These are phyloP conservation scores for Helminthosporium solani DNA, from an alignment of 2,329 filamentous ascomycete genomes.

Conservation along the genomic window DNA sequence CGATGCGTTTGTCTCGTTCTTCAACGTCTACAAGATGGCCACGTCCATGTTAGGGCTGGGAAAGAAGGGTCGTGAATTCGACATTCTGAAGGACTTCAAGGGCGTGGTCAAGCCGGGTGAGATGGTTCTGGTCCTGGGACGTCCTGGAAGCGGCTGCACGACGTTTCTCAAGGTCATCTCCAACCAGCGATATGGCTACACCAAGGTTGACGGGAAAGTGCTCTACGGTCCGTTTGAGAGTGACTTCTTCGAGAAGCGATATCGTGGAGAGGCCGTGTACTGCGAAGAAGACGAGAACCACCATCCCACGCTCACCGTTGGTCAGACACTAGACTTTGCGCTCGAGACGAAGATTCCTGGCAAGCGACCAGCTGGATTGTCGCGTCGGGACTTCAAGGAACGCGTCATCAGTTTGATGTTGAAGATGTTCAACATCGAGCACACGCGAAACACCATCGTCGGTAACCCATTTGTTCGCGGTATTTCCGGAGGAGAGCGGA, in stretches of 20 bases:
- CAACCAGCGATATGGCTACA: conserved; percentile 60
- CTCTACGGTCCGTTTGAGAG: conserved; percentile 73
- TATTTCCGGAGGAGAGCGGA: conserved; percentile 75
- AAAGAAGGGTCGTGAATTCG: conserved; percentile 68
- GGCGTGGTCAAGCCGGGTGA: conserved; percentile 67
- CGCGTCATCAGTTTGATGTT: conserved; percentile 72
- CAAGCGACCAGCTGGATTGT: conserved; percentile 73
- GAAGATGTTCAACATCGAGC: conserved; percentile 92
- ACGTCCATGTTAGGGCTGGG: conserved; percentile 64
- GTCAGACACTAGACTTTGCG: conserved; percentile 83
- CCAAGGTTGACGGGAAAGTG: conserved; percentile 68
- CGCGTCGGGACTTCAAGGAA: conserved; percentile 72
- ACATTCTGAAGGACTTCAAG: conserved; percentile 71
- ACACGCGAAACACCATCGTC: conserved; percentile 81
- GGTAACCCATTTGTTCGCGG: conserved; percentile 80
- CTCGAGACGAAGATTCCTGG: conserved; percentile 81
- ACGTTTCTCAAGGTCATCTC: conserved; percentile 57
- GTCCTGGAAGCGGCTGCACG: conserved; percentile 64
- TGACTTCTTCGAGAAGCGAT: conserved; percentile 67
- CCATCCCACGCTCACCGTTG: conserved; percentile 80
- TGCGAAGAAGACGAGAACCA: conserved; percentile 86
- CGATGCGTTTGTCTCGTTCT: conserved; percentile 72
- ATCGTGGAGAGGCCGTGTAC: conserved; percentile 81
- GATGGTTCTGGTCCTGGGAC: conserved; percentile 82
- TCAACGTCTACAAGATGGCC: conserved; percentile 70